Base-by-base conservation (phyloP, 495 filamentous ascomycete species). In the Penicillium nucicola region DNA sequence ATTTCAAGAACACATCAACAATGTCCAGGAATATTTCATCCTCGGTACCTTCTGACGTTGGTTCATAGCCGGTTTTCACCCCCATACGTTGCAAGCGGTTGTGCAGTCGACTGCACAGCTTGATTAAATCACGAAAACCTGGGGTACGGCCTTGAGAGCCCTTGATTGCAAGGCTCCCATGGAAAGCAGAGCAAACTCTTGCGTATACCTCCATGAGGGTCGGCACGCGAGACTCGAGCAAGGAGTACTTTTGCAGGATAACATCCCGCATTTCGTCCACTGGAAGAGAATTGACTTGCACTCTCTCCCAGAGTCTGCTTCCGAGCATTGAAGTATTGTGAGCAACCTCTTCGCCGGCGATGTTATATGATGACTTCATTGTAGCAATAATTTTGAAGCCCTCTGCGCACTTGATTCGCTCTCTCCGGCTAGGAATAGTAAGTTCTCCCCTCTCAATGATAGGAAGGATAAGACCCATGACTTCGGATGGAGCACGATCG, bases 341-440 rank as follows among this genome's bases (percentile, higher is more conserved):
- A 15, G 69, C 61, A 40, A 77, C 64, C 60, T 90, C 87, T 46
- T 84, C 78, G 10, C 90, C 89, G 43, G 79, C 78, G 50, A 83
- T 80, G 43, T 88, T 89, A 42, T 84, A 73, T 1, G 82, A 83
- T 10, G 85, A 91, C 39, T 92, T 84, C 63, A 96, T 86, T 1
- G 91, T 96, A 2, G 92, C 91, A 56, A 99, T 88, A 19, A 99
- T 84, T 39, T 84, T 84, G 61, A 97, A 99, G 0, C 89, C 90
- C 28, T 80, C 78, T 0, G 88, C 79, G 46, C 92, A 92, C 61
- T 84, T 83, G 18, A 97, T 84, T 13, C 77, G 85, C 71, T 97
- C 89, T 23, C 89, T 91, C 30, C 91, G 82, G 47, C 85, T 90
- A 0, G 92, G 88, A 33, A 97, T 88, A 4, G 91, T 76, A 13